Evolutionary conservation across 2,329 filamentous ascomycete genomes (phyloP).

Genomic region (Cladosporium oxysporum): DNA sequence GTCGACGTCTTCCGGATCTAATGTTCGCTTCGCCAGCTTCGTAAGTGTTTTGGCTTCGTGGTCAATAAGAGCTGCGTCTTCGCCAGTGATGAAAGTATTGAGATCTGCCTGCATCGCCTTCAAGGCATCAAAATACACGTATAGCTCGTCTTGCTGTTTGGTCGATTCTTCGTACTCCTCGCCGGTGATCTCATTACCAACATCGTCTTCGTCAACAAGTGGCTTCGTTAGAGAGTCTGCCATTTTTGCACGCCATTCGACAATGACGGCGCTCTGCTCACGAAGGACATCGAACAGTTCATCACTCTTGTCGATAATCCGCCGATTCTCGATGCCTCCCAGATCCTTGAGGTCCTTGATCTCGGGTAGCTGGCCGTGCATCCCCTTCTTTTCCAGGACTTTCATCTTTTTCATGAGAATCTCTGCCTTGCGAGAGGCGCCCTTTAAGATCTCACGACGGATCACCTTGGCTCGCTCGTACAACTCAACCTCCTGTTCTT

Average conservation of each 20-base stretch:
- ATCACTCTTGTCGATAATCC: constrained; percentile 66
- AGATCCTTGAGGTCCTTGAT: constrained; percentile 55
- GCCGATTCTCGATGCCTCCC: constrained; percentile 72
- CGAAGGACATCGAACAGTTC: constrained; percentile 68
- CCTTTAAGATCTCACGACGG: constrained; percentile 73
- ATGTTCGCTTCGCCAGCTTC: constrained; percentile 27
- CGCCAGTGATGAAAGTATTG: constrained; percentile 72
- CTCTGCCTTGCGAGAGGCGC: constrained; percentile 60
- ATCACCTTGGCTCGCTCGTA: constrained; percentile 80
- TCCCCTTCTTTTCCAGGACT: constrained; percentile 44
- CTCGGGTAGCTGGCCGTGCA: constrained; percentile 53
- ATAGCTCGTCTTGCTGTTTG: constrained; percentile 82
- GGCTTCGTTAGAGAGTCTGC: constrained; percentile 71
- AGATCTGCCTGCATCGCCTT: constrained; percentile 77
- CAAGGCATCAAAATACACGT: constrained; percentile 80
- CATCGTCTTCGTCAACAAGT: constrained; percentile 79
- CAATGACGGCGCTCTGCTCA: constrained; percentile 68
- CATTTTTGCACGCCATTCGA: constrained; percentile 73
- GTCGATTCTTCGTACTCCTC: constrained; percentile 89
- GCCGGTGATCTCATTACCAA: constrained; percentile 71
- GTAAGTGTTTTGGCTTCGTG: constrained; percentile 63
- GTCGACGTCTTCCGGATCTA: constrained; percentile 60
- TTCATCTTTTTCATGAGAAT: constrained; percentile 65
- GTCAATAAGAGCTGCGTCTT: constrained; percentile 71
- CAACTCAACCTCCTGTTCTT: constrained; percentile 68